phyloP scores from a whole-genome alignment of 768 basidiomycete genomes.

The Lactifluus pinguis region DNA sequence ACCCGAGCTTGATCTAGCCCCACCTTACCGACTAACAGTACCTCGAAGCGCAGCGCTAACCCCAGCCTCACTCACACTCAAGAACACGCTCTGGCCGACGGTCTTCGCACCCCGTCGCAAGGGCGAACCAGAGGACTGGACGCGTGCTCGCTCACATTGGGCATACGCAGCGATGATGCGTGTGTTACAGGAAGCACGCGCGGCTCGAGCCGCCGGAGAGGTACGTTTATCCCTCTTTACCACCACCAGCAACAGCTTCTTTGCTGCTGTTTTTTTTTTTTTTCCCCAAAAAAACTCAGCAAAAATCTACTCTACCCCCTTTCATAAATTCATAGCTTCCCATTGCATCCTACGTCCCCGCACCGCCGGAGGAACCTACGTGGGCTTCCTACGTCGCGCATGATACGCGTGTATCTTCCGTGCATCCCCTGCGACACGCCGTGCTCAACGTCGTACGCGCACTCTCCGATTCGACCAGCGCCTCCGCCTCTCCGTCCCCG shows the following conservation, averaged over 20 bases:
- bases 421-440: conserved; percentile 81
- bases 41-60: conserved; percentile 65
- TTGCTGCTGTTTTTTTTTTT: background rate
- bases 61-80: conserved; percentile 49
- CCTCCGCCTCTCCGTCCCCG: conserved; percentile 21
- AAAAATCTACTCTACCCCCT: background rate
- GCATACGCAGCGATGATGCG: conserved; percentile 56
- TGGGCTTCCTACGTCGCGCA: conserved; percentile 40
- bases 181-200: conserved; percentile 41
- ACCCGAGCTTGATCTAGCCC: conserved; percentile 19
- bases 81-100: conserved; percentile 82
- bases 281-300: background rate
- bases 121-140: conserved; percentile 60
- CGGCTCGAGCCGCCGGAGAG: conserved; percentile 46
- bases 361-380: conserved; percentile 34
- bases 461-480: conserved; percentile 41
- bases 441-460: conserved; percentile 65
- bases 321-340: conserved; percentile 44
- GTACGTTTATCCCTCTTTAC: conserved; percentile 30
- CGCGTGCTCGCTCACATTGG: conserved; percentile 60
- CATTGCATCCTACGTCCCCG: conserved; percentile 62
- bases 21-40: conserved; percentile 51
- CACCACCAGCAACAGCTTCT: no score
- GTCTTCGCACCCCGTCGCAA: conserved; percentile 61
- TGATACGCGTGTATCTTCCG: conserved; percentile 61